A percentile compares a stretch with the other conserved stretches of the same genome.
phyloP scores from a whole-genome alignment of 495 filamentous ascomycete genomes.

The Aspergillus ostianus region DNA sequence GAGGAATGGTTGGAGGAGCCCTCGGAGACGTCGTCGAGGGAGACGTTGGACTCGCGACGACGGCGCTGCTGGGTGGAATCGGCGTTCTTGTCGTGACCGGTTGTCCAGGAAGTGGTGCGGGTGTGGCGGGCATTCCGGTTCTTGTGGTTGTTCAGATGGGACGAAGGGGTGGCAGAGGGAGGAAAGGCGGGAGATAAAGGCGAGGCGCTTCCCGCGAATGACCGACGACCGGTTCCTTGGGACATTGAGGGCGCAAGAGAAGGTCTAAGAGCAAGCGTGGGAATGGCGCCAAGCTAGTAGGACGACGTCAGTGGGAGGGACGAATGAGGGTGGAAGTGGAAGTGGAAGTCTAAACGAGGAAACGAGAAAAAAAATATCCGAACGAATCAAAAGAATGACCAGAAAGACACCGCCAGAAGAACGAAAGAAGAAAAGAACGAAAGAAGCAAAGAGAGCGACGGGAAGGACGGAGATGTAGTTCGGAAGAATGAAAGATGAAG shows the following conservation, averaged over 20 bases:
- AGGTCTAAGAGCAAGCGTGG: constrained; percentile 11
- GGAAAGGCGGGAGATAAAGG: constrained; percentile 12
- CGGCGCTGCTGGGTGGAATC: constrained; percentile 35
- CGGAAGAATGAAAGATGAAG: constrained; percentile 10
- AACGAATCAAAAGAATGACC: background rate
- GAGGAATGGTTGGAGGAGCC: constrained; percentile 21
- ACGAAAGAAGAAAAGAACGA: background rate
- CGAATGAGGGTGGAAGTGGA: too few species aligned
- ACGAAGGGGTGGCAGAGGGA: constrained; percentile 13
- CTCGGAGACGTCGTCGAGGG: constrained; percentile 38
- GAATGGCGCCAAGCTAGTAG: constrained; percentile 8
- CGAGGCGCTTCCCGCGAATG: background rate
- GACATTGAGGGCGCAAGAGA: constrained; percentile 16
- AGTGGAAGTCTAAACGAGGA: background rate
- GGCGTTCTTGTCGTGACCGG: constrained; percentile 33
- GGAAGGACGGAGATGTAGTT: constrained; percentile 5
- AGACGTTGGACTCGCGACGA: constrained; percentile 39
- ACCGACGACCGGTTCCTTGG: constrained; percentile 15
- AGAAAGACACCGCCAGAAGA: background rate
- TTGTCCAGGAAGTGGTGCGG: constrained; percentile 43
- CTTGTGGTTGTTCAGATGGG: constrained; percentile 6
- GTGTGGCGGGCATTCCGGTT: constrained; percentile 39
- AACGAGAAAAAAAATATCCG: background rate
- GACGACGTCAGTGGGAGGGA: constrained; percentile 19
- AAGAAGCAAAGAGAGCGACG: background rate